Evolutionary conservation across 352 stramenopile species (phyloP).

Genomic region (Globisporangium emineosum): DNA sequence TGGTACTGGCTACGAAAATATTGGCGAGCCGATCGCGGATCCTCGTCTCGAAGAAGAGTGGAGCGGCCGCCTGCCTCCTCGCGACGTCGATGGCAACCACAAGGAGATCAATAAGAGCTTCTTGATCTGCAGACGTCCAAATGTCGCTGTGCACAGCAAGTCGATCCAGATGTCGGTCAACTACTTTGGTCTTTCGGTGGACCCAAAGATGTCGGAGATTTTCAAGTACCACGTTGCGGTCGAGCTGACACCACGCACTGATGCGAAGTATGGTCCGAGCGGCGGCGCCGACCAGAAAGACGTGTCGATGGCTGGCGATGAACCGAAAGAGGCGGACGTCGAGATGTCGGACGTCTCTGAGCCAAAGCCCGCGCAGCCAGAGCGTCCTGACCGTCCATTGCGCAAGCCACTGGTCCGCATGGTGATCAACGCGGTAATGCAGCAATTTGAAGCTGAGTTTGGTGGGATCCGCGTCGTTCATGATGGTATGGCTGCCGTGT

Average conservation of each 20-base stretch:
- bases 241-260: background rate
- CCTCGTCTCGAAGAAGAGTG: background rate
- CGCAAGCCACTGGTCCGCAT: background rate
- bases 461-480: background rate
- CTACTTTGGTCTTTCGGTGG: background rate
- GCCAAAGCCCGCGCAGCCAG: background rate
- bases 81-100: background rate
- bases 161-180: background rate
- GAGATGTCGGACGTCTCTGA: background rate
- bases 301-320: background rate
- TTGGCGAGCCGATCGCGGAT: background rate
- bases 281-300: background rate
- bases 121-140: background rate
- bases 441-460: background rate
- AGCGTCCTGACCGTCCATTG: background rate
- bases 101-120: slow-evolving; percentile 2
- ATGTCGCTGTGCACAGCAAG: background rate
- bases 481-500: background rate
- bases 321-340: background rate
- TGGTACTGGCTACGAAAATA: background rate
- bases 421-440: background rate
- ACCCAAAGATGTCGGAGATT: background rate
- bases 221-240: background rate
- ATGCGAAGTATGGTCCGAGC: background rate
- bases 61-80: background rate